phyloP scores from a whole-genome alignment of 2,329 filamentous ascomycete species.

The Lecanoromycetidae sp. region DNA sequence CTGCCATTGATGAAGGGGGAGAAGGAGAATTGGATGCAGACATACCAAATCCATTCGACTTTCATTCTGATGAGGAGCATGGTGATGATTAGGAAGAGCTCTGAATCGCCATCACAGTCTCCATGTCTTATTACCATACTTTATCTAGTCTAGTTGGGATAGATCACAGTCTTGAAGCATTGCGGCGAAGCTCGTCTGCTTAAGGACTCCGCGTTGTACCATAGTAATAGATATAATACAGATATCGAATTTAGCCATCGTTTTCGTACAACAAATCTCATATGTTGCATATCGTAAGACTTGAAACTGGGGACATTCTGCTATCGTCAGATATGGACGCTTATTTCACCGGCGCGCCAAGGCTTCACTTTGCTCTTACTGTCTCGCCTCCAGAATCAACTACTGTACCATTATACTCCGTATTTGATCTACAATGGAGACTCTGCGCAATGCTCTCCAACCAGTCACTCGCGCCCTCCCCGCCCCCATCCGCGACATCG shows the following conservation, averaged over 20 bases:
- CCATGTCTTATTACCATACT: not conserved
- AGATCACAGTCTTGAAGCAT: too few species aligned
- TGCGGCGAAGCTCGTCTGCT: too few species aligned
- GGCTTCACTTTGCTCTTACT: too few species aligned
- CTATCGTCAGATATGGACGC: too few species aligned
- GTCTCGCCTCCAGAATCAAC: too few species aligned
- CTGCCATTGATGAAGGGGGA: slow-evolving; percentile 65
- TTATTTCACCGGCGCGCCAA: too few species aligned
- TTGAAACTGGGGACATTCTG: too few species aligned
- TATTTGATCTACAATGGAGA: slow-evolving; percentile 51
- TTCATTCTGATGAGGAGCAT: slow-evolving; percentile 33
- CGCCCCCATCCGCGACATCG: slow-evolving; percentile 58
- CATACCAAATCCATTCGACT: slow-evolving; percentile 35
- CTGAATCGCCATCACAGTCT: slow-evolving; percentile 1
- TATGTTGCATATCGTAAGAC: too few species aligned
- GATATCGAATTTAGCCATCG: too few species aligned
- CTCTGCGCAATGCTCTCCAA: slow-evolving; percentile 47
- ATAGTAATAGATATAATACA: too few species aligned
- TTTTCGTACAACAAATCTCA: too few species aligned
- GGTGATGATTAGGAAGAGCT: slow-evolving; percentile 18
- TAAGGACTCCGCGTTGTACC: not conserved
- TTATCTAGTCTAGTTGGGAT: not conserved
- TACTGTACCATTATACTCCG: too few species aligned
- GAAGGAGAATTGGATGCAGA: slow-evolving; percentile 38
- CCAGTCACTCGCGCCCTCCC: slow-evolving; percentile 65